phyloP scores from a whole-genome alignment of 345 rosid genomes.

The Eucalyptus cloeziana region DNA sequence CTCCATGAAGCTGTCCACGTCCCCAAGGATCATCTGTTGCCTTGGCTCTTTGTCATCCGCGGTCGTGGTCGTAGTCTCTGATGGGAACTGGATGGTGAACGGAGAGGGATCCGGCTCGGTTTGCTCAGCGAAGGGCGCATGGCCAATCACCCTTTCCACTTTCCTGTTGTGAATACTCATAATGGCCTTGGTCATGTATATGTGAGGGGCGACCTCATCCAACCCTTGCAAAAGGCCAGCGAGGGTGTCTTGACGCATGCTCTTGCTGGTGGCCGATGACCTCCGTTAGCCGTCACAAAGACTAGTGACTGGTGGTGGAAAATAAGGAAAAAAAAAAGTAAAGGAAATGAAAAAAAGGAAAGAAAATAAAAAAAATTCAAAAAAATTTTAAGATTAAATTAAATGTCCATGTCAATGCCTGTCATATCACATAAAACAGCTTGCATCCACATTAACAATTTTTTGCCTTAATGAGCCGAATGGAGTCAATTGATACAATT shows the following conservation, averaged over 20 bases:
- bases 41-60: constrained; percentile 3
- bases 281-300: too few species aligned
- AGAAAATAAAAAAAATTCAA: too few species aligned
- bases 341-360: too few species aligned
- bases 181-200: too few species aligned
- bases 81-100: constrained; percentile 23
- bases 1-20: neutral
- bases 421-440: rapidly evolving
- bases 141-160: constrained; percentile 41
- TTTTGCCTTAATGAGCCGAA: too few species aligned
- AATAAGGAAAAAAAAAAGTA: too few species aligned
- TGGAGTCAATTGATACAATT: neutral
- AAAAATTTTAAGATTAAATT: too few species aligned
- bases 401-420: rapidly evolving
- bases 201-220: too few species aligned
- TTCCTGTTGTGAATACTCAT: too few species aligned
- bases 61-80: constrained; percentile 20
- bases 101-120: constrained; percentile 71
- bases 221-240: rapidly evolving
- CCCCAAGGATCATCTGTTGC: neutral
- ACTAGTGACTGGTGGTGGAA: too few species aligned
- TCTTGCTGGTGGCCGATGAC: too few species aligned
- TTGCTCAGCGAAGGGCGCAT: constrained; percentile 95
- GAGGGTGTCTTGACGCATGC: too few species aligned
- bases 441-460: neutral